Conservation (phyloP, 2,329 filamentous ascomycete genomes). For the Colletotrichum sp. region DNA sequence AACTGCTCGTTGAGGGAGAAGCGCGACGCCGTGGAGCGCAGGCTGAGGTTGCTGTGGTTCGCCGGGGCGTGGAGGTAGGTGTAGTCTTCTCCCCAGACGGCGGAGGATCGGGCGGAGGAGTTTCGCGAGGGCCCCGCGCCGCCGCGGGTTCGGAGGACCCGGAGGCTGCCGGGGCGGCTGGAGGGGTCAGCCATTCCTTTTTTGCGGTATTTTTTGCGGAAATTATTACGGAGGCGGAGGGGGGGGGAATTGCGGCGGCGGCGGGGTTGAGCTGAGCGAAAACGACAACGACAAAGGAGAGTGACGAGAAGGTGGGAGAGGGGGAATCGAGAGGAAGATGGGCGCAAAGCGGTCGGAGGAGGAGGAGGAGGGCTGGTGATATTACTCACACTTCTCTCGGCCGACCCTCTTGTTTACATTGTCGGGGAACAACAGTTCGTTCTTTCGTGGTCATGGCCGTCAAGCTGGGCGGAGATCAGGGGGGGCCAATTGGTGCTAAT, state of each 20-base stretch:
- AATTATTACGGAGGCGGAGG: background rate
- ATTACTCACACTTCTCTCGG: slow-evolving; percentile 5
- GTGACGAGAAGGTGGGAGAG: background rate
- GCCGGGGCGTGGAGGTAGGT: slow-evolving; percentile 4
- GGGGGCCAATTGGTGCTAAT: background rate
- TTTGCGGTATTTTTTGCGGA: background rate
- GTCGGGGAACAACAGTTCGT: background rate
- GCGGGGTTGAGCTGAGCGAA: background rate
- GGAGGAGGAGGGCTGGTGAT: background rate
- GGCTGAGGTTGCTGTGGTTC: slow-evolving; percentile 22
- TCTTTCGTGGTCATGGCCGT: background rate
- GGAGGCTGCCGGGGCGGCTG: slow-evolving; percentile 31
- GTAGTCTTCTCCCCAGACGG: slow-evolving; percentile 21
- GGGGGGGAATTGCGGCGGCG: background rate
- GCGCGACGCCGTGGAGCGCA: slow-evolving; percentile 44
- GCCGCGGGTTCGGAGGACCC: slow-evolving; percentile 28
- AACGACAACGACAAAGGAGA: background rate
- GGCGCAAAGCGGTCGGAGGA: background rate
- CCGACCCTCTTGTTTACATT: slow-evolving; percentile 6
- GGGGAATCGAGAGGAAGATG: background rate
- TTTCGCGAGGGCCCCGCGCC: slow-evolving; percentile 22
- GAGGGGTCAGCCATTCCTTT: slow-evolving; percentile 28
- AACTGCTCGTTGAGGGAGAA: slow-evolving; percentile 55
- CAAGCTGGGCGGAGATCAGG: background rate
- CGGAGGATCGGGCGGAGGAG: slow-evolving; percentile 30